phyloP scores from a whole-genome alignment of 495 filamentous ascomycete species.

The Penicillium desertorum region DNA sequence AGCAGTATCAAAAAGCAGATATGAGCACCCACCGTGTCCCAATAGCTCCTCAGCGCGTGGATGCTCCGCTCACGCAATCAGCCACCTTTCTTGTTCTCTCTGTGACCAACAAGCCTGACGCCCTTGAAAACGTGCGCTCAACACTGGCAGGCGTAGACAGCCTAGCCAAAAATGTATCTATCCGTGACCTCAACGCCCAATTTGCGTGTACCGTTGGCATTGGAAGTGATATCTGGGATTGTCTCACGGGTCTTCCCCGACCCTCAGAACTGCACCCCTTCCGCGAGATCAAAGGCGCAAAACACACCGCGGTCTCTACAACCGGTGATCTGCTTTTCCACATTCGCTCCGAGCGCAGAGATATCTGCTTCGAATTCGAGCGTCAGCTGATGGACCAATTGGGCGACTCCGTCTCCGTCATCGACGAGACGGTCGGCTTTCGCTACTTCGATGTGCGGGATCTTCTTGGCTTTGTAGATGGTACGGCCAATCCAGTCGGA shows the following conservation, averaged over 20 bases:
- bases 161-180: slow-evolving; percentile 54
- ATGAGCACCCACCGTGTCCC: slow-evolving; percentile 36
- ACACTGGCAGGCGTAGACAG: slow-evolving; percentile 44
- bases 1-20: slow-evolving; percentile 7
- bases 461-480: slow-evolving; percentile 59
- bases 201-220: slow-evolving; percentile 58
- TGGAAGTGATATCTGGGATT: slow-evolving; percentile 51
- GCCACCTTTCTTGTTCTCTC: slow-evolving; percentile 55
- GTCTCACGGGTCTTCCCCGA: slow-evolving; percentile 42
- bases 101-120: slow-evolving; percentile 34
- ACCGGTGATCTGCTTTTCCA: slow-evolving; percentile 58
- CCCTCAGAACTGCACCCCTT: slow-evolving; percentile 56
- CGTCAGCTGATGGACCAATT: slow-evolving; percentile 51
- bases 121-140: slow-evolving; percentile 43
- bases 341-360: slow-evolving; percentile 56
- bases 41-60: slow-evolving; percentile 45
- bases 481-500: slow-evolving; percentile 58
- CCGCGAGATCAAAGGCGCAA: slow-evolving; percentile 41
- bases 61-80: slow-evolving; percentile 49
- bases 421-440: slow-evolving; percentile 57
- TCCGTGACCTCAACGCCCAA: slow-evolving; percentile 49
- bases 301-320: slow-evolving; percentile 50
- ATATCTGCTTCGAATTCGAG: slow-evolving; percentile 59
- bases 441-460: slow-evolving; percentile 61
- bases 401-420: slow-evolving; percentile 44